Evolutionary conservation across 2,329 filamentous ascomycete species (phyloP), one percentile per base, ranked within the genome.

Genomic region (Conoideocrella luteorostrata): DNA sequence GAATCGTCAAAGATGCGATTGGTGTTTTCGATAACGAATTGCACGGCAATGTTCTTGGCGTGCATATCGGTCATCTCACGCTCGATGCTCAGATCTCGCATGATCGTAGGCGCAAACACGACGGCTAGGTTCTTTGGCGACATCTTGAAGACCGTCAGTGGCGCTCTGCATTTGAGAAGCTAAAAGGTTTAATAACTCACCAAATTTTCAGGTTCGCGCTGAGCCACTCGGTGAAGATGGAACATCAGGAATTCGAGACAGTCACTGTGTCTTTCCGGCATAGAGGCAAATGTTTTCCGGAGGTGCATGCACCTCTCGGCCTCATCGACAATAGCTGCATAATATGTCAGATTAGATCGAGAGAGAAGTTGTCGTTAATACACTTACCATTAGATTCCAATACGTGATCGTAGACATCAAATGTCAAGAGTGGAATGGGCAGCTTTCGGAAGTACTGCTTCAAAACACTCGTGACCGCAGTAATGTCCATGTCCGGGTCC

Each of bases 371-470:
- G 32, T 28, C 3, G 17, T 11, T 18, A 34, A 6, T 4, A 21
- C 26, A 69, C 82, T 69, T 71, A 86, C 84, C 71, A 51, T 79
- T 82, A 5, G 86, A 88, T 54, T 95, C 90, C 39, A 98, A 70
- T 39, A 98, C 78, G 30, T 80, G 77, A 54, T 97, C 91, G 58
- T 98, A 98, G 21, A 95, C 82, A 18, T 95, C 88, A 63, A 85
- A 96, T 0, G 91, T 95, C 55, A 98, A 80, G 24, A 98, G 74
- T 3, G 93, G 93, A 7, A 77, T 86, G 1, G 93, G 93, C 28
- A 97, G 74, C 65, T 90, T 93, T 54, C 93, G 81, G 78, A 98
- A 95, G 62, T 97, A 98, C 64, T 97, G 91, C 70, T 98, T 98
- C 56, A 98, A 68, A 17, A 91, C 87, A 59, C 88, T 95, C 2